Conservation (phyloP, 2,329 filamentous ascomycete genomes). For the Geosmithia morbida region DNA sequence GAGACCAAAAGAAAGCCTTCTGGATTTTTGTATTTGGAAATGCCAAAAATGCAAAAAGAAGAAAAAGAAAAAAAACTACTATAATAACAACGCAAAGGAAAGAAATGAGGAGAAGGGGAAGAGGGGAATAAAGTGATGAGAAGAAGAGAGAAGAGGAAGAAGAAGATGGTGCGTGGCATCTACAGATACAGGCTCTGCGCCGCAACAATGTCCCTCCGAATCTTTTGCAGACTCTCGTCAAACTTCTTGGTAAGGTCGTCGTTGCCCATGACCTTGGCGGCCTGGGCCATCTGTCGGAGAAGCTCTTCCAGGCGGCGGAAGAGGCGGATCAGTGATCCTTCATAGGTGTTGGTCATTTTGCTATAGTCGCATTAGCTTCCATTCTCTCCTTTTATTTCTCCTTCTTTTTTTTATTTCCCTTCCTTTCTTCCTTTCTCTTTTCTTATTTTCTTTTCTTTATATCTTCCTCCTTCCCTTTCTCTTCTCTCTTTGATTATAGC, state of each 20-base stretch:
- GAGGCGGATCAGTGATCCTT: constrained; percentile 88
- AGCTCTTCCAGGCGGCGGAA: constrained; percentile 94
- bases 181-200: constrained; percentile 87
- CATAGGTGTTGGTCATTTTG: constrained; percentile 98
- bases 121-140: not conserved
- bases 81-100: no score
- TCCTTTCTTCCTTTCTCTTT: no score
- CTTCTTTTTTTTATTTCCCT: not conserved
- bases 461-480: no score
- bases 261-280: constrained; percentile 94
- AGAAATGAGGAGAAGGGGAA: no score
- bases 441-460: not conserved
- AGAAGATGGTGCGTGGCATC: not conserved
- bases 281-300: constrained; percentile 87
- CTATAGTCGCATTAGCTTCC: constrained; percentile 25
- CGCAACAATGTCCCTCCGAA: constrained; percentile 86
- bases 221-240: constrained; percentile 69
- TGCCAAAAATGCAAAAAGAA: not conserved
- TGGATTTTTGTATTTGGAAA: not conserved
- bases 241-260: constrained; percentile 90
- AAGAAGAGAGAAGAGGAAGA: not conserved
- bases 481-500: not conserved
- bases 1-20: no score
- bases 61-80: not conserved
- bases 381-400: not conserved